Evolutionary conservation across 2,329 filamentous ascomycete species (phyloP).

Genomic region (Trichoderma sp.): DNA sequence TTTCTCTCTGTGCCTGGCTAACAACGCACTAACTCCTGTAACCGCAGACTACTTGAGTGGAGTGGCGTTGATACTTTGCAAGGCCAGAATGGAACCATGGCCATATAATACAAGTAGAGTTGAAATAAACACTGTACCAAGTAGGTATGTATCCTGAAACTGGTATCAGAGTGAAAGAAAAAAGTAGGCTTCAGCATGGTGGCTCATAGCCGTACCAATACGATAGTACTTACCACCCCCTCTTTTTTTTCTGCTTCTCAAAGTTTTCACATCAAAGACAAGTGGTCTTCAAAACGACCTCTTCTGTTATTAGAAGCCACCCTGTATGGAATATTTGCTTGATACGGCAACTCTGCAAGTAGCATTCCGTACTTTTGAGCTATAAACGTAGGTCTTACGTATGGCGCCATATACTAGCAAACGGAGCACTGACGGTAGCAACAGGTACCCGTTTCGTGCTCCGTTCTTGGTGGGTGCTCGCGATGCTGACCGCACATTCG

Average conservation of each 20-base stretch:
- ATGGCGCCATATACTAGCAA: slow-evolving; percentile 7
- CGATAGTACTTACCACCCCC: background rate
- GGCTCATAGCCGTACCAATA: background rate
- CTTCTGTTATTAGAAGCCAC: background rate
- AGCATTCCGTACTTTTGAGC: background rate
- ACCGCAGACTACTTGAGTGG: background rate
- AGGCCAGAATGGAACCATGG: slow-evolving; percentile 2
- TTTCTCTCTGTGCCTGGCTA: slow-evolving; percentile 21
- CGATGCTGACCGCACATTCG: slow-evolving; percentile 26
- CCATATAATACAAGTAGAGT: background rate
- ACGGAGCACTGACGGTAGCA: slow-evolving; percentile 12
- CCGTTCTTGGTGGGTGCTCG: slow-evolving; percentile 11
- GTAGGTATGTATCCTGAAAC: background rate
- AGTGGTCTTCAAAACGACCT: background rate
- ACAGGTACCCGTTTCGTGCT: slow-evolving; percentile 11
- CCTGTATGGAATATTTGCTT: background rate
- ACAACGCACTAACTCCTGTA: slow-evolving; percentile 16
- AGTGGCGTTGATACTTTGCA: background rate
- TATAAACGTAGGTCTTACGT: background rate
- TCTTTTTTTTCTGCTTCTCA: background rate
- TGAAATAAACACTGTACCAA: background rate
- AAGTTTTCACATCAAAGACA: background rate
- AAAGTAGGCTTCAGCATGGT: background rate
- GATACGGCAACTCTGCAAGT: background rate
- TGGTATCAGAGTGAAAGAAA: background rate